Conservation (phyloP, 768 basidiomycete genomes). For the Lactarius tabidus region DNA sequence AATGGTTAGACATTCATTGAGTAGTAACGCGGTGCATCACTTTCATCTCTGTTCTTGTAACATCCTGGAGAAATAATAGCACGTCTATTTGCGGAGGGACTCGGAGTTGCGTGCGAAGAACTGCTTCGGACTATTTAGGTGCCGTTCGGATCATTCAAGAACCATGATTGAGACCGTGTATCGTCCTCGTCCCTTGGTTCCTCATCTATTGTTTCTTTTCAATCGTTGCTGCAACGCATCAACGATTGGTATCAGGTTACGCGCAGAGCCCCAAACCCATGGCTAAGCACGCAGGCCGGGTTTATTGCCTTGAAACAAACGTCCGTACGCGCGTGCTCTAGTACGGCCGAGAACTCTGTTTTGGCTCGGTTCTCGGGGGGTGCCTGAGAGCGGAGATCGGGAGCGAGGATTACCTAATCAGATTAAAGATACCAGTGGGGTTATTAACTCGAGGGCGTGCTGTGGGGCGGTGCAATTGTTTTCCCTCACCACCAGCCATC, state of each 20-base stretch:
- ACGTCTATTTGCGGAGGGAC: not conserved
- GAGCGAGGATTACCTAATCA: not conserved
- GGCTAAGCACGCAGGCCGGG: not conserved
- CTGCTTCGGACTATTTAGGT: not conserved
- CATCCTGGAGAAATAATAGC: slow-evolving; percentile 2
- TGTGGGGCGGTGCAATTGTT: not conserved
- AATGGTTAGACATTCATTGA: slow-evolving; percentile 37
- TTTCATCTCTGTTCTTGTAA: slow-evolving; percentile 14
- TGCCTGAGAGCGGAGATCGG: not conserved
- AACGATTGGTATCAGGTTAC: not conserved
- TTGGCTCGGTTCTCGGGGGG: not conserved
- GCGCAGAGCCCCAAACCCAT: not conserved
- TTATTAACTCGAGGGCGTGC: not conserved
- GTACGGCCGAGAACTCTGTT: not conserved
- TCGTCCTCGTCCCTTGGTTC: not conserved
- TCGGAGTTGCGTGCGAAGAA: not conserved
- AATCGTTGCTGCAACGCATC: not conserved
- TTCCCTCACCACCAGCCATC: slow-evolving; percentile 6
- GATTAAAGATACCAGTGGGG: not conserved
- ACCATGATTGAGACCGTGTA: no score
- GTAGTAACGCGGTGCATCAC: slow-evolving; percentile 11
- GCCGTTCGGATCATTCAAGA: not conserved
- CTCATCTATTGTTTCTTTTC: not conserved
- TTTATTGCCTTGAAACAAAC: not conserved
- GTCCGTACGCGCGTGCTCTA: not conserved